Base-by-base conservation (phyloP, 768 basidiomycete genomes). In the Psilocybe cyanescens region DNA sequence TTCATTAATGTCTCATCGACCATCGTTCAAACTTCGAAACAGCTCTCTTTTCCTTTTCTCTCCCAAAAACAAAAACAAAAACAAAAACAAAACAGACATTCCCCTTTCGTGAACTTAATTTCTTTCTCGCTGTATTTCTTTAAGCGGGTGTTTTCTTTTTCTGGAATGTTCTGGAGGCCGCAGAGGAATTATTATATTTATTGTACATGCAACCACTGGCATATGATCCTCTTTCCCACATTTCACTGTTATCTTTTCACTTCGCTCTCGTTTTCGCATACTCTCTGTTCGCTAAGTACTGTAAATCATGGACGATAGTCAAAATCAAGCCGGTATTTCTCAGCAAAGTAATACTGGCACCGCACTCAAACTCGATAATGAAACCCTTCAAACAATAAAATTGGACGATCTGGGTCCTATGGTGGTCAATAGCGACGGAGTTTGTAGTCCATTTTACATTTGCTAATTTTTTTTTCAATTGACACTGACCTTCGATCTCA, bases 361-460 rank as follows among this genome's bases (percentile, higher is more conserved):
- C 24, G 24, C 24, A 24, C 24, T 2, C 24, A 24, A 24, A 24
- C 24, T 24, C 24, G 66, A 66, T 14, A 24, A 51, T 30, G 37
- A 44, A 16, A 28, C 45, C 14, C 56, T 37, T 11, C 58, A 65
- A 45, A 61, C 77, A 2, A 72, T 87, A 53, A 85, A 80, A 69
- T 72, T 89, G 5, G 86, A 89, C 61, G 78, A 76, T 17, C 77
- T 90, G 11, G 88, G 87, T 1, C 88, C 88, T 1, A 81, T 90
- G 78, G 85, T 90, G 47, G 86, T 89, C 44, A 89, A 89, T 68
- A 82, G 75, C 45, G 83, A 90, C 74, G 88, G 87, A 55, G 86
- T 88, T 69, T 58, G 82, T 75, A 24, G 14, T 45, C 24, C 24
- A 2, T 44, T 17, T 57, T 54, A n/a, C 35, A 19, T 45, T 11